phyloP scores from a whole-genome alignment of 2,329 filamentous ascomycete species.

The Talaromyces amestolkiae region DNA sequence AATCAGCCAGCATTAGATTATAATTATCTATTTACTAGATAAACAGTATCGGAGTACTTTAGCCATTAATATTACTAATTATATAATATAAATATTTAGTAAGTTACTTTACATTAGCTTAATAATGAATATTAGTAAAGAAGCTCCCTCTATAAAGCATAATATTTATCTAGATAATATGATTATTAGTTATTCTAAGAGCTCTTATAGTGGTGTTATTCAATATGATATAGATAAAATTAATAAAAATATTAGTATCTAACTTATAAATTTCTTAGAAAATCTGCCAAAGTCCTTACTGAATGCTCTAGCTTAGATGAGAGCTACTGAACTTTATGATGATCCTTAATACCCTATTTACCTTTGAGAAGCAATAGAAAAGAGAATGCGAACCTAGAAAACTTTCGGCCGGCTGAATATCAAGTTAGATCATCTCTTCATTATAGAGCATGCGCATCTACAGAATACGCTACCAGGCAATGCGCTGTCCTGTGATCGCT shows the following conservation, averaged over 20 bases:
- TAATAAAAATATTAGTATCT: not conserved
- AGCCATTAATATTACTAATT: constrained; percentile 20
- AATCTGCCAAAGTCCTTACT: not conserved
- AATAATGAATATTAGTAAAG: constrained; percentile 21
- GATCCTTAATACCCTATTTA: not conserved
- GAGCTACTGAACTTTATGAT: not conserved
- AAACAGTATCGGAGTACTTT: constrained; percentile 21
- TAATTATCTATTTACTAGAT: constrained; percentile 18
- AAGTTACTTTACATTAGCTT: constrained; percentile 17
- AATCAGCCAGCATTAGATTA: not conserved
- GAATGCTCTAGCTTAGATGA: not conserved
- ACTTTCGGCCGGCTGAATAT: not conserved
- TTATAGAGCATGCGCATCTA: not conserved
- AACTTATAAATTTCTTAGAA: not conserved
- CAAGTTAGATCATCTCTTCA: not conserved
- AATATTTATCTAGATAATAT: constrained; percentile 19
- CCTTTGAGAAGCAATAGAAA: not conserved
- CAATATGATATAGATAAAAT: constrained; percentile 25
- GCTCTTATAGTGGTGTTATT: constrained; percentile 20
- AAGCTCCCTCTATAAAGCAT: not conserved
- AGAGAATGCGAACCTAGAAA: not conserved
- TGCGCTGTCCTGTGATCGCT: not conserved
- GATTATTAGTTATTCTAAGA: constrained; percentile 18
- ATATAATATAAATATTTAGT: constrained; percentile 23
- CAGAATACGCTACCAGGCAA: no score